Evolutionary conservation across 768 basidiomycete genomes (phyloP).

Genomic region (Mycena vulgaris): DNA sequence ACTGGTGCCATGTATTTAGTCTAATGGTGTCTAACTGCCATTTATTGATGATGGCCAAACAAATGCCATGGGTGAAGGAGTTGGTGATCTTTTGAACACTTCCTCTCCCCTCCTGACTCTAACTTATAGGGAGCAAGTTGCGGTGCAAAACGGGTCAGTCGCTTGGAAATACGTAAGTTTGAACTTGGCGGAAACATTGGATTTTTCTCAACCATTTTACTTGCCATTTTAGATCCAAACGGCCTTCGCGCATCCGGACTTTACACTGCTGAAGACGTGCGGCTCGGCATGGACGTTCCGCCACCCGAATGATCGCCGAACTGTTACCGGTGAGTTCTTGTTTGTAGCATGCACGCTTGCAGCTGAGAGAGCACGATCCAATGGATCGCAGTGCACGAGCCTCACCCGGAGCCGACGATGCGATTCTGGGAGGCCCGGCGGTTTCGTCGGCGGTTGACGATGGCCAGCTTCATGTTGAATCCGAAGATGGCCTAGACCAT

Average conservation of each 20-base stretch:
- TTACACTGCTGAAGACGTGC: conserved; percentile 10
- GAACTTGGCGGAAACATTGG: too few species aligned
- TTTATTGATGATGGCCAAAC: too few species aligned
- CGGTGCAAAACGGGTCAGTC: conserved; percentile 1
- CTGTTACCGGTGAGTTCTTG: background rate
- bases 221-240: background rate
- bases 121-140: conserved; percentile 3
- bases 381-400: conserved; percentile 11
- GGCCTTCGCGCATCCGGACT: background rate
- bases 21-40: too few species aligned
- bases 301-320: background rate
- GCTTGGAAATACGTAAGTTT: conserved; percentile 18
- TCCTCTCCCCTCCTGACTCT: background rate
- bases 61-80: too few species aligned
- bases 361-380: background rate
- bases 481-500: background rate
- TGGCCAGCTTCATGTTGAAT: conserved; percentile 2
- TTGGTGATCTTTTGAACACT: background rate
- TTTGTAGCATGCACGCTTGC: too few species aligned
- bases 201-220: background rate
- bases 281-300: conserved; percentile 29
- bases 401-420: conserved; percentile 26
- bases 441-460: conserved; percentile 7
- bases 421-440: conserved; percentile 15
- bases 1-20: too few species aligned